These are phyloP conservation scores for Vachellia collinsii DNA, from an alignment of 306 rosid genomes.

Conservation along the genomic window DNA sequence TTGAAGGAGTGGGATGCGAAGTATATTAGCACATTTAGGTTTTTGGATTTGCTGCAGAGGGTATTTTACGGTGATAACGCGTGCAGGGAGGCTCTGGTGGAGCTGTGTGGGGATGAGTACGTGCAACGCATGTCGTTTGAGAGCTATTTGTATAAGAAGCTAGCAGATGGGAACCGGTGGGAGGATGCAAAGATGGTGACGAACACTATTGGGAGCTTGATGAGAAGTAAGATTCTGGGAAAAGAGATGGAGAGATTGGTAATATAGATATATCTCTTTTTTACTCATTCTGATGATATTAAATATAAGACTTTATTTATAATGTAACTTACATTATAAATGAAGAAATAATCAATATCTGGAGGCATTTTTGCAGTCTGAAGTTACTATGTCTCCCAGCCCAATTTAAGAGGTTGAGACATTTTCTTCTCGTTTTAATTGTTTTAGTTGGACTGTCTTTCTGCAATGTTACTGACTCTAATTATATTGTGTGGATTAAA, in stretches of 20 bases:
- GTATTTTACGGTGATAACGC: constrained; percentile 81
- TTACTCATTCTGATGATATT: too few species aligned
- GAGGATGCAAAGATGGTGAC: constrained; percentile 67
- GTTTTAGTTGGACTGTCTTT: too few species aligned
- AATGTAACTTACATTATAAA: too few species aligned
- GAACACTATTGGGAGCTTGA: constrained; percentile 68
- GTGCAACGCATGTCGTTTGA: constrained; percentile 94
- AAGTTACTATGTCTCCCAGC: neutral
- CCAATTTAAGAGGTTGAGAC: neutral
- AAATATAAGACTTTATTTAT: too few species aligned
- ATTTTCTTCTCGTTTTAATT: too few species aligned
- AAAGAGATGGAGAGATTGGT: constrained; percentile 42
- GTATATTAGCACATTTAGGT: constrained; percentile 60
- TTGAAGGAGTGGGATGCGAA: constrained; percentile 70
- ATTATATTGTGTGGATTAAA: too few species aligned
- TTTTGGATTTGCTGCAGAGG: constrained; percentile 80
- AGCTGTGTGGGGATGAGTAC: constrained; percentile 87
- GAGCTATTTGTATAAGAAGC: constrained; percentile 79
- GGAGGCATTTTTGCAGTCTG: neutral
- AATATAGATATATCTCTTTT: neutral
- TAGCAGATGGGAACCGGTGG: constrained; percentile 63
- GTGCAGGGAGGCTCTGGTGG: constrained; percentile 87
- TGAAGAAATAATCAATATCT: too few species aligned
- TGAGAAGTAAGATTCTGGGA: constrained; percentile 57
- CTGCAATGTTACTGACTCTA: too few species aligned